A percentile compares a stretch with the other conserved stretches of the same genome.
phyloP scores from a whole-genome alignment of 2,329 filamentous ascomycete species.

The Lecanoromycetidae sp. region DNA sequence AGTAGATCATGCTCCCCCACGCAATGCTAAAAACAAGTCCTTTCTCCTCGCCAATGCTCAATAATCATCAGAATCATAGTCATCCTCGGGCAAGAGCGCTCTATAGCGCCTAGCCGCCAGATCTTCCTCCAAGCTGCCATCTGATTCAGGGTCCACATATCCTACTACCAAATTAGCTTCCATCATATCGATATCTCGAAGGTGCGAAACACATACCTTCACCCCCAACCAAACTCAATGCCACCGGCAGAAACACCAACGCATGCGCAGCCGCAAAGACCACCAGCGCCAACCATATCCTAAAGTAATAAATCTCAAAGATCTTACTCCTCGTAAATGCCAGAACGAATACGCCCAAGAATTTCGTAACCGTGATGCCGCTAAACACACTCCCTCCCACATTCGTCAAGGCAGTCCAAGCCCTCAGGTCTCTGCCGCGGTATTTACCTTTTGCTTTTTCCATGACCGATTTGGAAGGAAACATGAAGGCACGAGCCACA shows the following conservation, averaged over 20 bases:
- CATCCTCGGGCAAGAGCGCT: conserved; percentile 64
- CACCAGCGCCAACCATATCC: conserved; percentile 87
- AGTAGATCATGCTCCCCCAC: too few species aligned
- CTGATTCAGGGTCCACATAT: conserved; percentile 75
- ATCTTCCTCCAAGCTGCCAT: conserved; percentile 83
- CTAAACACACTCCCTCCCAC: conserved; percentile 91
- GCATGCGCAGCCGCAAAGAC: conserved; percentile 81
- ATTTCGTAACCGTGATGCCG: conserved; percentile 90
- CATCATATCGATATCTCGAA: neutral
- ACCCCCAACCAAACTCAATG: conserved; percentile 73
- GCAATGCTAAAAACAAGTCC: too few species aligned
- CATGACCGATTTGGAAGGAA: conserved; percentile 71
- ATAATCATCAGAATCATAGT: conserved; percentile 60
- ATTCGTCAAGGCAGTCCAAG: conserved; percentile 88
- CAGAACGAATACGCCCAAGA: conserved; percentile 80
- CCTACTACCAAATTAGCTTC: conserved; percentile 34
- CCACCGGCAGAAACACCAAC: conserved; percentile 80
- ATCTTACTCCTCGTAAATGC: conserved; percentile 96
- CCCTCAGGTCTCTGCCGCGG: conserved; percentile 56
- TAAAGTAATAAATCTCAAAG: conserved; percentile 98
- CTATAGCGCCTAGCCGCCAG: conserved; percentile 67
- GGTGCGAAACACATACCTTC: conserved; percentile 41
- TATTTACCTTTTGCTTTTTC: conserved; percentile 45
- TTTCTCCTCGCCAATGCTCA: conserved; percentile 18
- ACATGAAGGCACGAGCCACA: conserved; percentile 90